Conservation (phyloP, 345 rosid species). For the Conringia planisiliqua region DNA sequence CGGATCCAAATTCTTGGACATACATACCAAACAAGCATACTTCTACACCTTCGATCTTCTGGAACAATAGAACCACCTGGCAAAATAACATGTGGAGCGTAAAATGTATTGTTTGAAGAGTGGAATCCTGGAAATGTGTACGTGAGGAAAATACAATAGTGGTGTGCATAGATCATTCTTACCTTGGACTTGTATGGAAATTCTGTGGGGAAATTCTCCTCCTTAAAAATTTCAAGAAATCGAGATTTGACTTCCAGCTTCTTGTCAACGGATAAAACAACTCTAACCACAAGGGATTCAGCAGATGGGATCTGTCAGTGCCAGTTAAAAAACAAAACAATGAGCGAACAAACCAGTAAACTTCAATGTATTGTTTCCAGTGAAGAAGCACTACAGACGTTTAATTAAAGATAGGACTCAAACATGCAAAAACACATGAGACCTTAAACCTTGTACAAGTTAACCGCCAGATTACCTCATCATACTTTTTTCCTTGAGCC, state of each 20-base stretch:
- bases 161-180: slow-evolving; percentile 10
- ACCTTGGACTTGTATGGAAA: slow-evolving; percentile 98
- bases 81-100: slow-evolving; percentile 25
- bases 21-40: slow-evolving; percentile 98
- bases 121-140: neutral
- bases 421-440: slow-evolving; percentile 3
- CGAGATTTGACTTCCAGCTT: slow-evolving; percentile 96
- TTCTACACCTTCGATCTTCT: slow-evolving; percentile 99
- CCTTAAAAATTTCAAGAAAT: slow-evolving; percentile 88
- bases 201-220: slow-evolving; percentile 83
- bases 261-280: slow-evolving; percentile 98
- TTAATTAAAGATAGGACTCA: neutral
- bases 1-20: slow-evolving; percentile 99
- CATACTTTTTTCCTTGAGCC: slow-evolving; percentile 64
- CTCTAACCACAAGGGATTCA: slow-evolving; percentile 91
- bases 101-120: slow-evolving; percentile 7
- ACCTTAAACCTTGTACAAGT: slow-evolving; percentile 14
- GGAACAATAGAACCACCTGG: slow-evolving; percentile 91
- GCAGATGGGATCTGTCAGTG: slow-evolving; percentile 80
- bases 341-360: slow-evolving; percentile 3
- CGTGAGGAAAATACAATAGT: neutral
- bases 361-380: slow-evolving; percentile 17
- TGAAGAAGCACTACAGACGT: neutral
- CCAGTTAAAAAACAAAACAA: neutral
- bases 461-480: slow-evolving; percentile 60